Percentiles rank a stretch among this genome's conserved stretches.
Conservation (phyloP, 208 protist species). For the Leishmania major region DNA sequence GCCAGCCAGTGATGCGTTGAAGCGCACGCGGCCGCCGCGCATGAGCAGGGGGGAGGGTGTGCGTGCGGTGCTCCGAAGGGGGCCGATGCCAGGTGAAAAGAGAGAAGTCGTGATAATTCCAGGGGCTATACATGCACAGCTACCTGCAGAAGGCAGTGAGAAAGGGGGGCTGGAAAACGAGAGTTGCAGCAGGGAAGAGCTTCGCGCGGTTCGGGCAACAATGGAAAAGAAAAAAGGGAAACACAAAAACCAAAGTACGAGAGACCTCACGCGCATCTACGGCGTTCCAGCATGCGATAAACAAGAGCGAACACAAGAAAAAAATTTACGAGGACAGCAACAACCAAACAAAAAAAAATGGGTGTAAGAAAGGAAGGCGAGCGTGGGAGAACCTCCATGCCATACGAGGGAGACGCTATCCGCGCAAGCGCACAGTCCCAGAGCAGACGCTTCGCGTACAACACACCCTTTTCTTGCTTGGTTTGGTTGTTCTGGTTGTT, state of each 20-base stretch:
- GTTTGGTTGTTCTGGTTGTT: neutral
- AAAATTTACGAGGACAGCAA: neutral
- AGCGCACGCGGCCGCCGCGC: neutral
- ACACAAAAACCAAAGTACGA: too few species aligned
- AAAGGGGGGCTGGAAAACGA: neutral
- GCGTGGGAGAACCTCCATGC: neutral
- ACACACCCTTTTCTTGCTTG: neutral
- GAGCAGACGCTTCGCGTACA: neutral
- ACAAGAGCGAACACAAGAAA: too few species aligned
- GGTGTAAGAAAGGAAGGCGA: neutral
- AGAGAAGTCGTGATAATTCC: neutral
- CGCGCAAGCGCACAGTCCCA: neutral
- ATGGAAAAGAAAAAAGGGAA: too few species aligned
- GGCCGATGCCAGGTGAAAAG: neutral
- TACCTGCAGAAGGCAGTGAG: neutral
- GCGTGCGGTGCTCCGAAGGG: neutral
- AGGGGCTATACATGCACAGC: neutral
- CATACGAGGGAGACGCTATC: neutral
- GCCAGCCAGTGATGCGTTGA: neutral
- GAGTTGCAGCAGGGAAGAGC: neutral
- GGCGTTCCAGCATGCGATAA: too few species aligned
- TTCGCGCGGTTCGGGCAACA: too few species aligned
- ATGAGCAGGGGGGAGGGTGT: neutral
- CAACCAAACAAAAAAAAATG: neutral
- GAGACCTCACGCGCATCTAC: neutral